Base-by-base conservation (phyloP, 2,329 filamentous ascomycete species). In the Fusarium sterilihyphosum region DNA sequence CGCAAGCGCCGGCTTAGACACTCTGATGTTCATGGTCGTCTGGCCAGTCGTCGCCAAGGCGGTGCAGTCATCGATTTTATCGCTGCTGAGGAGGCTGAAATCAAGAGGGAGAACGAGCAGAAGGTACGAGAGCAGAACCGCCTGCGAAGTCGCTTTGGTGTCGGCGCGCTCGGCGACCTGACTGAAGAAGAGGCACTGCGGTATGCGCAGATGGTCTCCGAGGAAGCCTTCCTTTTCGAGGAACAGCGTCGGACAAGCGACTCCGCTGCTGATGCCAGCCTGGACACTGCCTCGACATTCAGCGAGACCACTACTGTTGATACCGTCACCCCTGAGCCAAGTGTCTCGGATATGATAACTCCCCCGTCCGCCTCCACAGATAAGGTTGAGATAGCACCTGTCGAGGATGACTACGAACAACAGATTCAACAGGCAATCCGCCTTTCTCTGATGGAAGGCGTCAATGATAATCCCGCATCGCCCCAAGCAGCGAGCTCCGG, bases 61-160 rank as follows among this genome's bases (percentile, higher is more conserved):
- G 92, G 90, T 24, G 91, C 92, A 31, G 86, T 98, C 41, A 90
- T 92, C 67, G 92, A 92, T 73, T 95, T 95, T 79, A 98, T 98
- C 71, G 92, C 92, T 46, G 92, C 93, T n/a, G 96, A 98, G 81
- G 90, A 93, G 74, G 88, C 91, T 49, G 95, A 98, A 80, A 87
- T 98, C 63, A 92, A 93, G 63, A 88, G 88, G 14, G 94, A 97
- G 78, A 91, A 92, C 75, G 85, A 91, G 38, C 88, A 90, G 49
- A 89, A 90, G 44, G 87, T 87, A 31, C 92, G 91, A 64, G 92
- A 97, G 78, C 87, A 90, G 62, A 88, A 91, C 22, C 91, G 91
- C 31, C 86, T 98, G 33, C 92, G 90, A 41, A 91, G 90, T 37
- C 91, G 96, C 41, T 99, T 98, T 78, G 96, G 96, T 11, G 90